Percentiles rank a stretch among this genome's conserved stretches.
Evolutionary conservation across 2,329 filamentous ascomycete species (phyloP).

Genomic region (Penicillium sp.): DNA sequence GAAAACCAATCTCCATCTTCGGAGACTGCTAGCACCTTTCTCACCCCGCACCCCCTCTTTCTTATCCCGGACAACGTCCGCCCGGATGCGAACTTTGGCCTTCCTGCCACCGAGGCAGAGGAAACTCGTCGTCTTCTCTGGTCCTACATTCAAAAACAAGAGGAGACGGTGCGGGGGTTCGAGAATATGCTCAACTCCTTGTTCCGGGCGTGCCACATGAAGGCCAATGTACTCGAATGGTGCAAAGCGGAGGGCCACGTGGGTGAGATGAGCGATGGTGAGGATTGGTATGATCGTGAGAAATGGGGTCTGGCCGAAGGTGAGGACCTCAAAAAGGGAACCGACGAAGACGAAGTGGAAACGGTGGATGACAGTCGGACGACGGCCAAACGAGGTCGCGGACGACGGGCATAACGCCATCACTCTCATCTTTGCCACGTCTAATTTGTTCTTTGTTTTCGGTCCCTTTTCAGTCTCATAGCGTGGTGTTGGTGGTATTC

Average conservation of each 20-base stretch:
- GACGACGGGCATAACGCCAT: conserved; percentile 27
- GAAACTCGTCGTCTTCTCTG: conserved; percentile 62
- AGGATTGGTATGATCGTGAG: conserved; percentile 66
- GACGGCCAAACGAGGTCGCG: conserved; percentile 41
- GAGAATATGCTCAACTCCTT: conserved; percentile 58
- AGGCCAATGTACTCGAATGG: conserved; percentile 60
- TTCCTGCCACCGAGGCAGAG: conserved; percentile 60
- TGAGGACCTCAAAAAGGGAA: conserved; percentile 60
- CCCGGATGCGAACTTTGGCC: conserved; percentile 57
- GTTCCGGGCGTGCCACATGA: conserved; percentile 59
- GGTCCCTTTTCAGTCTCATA: conserved; percentile 21
- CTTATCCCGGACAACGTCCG: conserved; percentile 52
- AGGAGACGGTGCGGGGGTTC: conserved; percentile 61
- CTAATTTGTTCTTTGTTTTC: background rate
- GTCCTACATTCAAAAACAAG: conserved; percentile 66
- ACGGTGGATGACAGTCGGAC: conserved; percentile 43
- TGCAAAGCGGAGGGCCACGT: conserved; percentile 64
- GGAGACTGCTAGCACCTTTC: conserved; percentile 33
- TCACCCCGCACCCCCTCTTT: conserved; percentile 58
- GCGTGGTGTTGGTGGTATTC: conserved; percentile 35
- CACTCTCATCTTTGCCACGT: background rate
- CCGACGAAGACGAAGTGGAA: conserved; percentile 62
- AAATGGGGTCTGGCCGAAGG: conserved; percentile 59
- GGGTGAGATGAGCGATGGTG: conserved; percentile 66
- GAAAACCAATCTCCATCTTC: conserved; percentile 28